Evolutionary conservation across 75 land plant species (phyloP).

Genomic region (Chamaecyparis obtusa): DNA sequence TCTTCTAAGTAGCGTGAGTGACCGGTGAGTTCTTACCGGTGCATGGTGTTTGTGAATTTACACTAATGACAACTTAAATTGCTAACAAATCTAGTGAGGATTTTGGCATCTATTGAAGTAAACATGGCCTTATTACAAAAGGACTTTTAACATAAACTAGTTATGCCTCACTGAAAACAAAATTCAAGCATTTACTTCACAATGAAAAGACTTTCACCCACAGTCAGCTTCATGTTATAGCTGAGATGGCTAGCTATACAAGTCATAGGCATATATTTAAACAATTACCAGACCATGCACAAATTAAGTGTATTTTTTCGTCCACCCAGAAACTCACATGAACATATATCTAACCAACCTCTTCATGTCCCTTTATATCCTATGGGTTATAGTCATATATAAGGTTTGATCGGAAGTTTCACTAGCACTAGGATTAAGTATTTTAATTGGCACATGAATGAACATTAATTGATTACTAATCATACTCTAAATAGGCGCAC

Average conservation of each 20-base stretch:
- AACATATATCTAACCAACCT: not conserved
- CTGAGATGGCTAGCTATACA: not conserved
- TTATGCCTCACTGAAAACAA: not conserved
- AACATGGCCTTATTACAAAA: not conserved
- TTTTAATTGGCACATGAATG: too few relatives aligned
- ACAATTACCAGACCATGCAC: not conserved
- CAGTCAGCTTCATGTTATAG: not conserved
- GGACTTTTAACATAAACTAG: not conserved
- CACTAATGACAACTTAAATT: too few relatives aligned
- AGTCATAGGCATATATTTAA: not conserved
- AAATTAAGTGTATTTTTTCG: too few relatives aligned
- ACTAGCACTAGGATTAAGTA: too few relatives aligned
- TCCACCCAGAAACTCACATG: too few relatives aligned
- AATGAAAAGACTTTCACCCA: not conserved
- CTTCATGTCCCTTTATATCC: not conserved
- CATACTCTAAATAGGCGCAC: too few relatives aligned
- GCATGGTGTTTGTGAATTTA: too few relatives aligned
- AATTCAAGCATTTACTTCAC: not conserved
- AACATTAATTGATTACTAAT: too few relatives aligned
- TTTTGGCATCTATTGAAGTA: not conserved
- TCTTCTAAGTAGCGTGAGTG: too few relatives aligned
- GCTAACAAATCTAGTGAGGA: too few relatives aligned
- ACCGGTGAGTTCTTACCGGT: too few relatives aligned
- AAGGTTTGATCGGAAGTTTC: not conserved
- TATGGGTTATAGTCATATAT: not conserved